Percentiles rank a stretch among this genome's conserved stretches.
These are phyloP conservation scores for Pichia sp. DNA, from an alignment of 1,139 yeast species.

Conservation along the genomic window DNA sequence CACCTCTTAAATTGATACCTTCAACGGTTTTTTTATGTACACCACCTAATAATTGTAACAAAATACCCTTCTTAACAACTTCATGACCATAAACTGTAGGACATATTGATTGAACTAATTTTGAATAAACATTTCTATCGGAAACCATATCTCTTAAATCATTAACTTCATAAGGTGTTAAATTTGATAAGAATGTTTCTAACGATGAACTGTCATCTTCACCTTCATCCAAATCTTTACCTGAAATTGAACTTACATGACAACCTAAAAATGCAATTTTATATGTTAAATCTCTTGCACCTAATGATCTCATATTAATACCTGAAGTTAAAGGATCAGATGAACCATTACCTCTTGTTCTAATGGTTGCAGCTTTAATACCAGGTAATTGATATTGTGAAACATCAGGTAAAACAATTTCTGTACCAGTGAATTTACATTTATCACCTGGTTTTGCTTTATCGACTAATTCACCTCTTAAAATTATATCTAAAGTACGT, in stretches of 20 bases:
- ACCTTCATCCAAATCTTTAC: constrained; percentile 38
- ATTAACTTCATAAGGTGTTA: constrained; percentile 76
- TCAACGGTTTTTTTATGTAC: constrained; percentile 93
- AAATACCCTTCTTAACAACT: constrained; percentile 83
- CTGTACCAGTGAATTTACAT: constrained; percentile 91
- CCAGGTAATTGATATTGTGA: constrained; percentile 97
- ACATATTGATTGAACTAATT: constrained; percentile 83
- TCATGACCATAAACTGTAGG: constrained; percentile 98
- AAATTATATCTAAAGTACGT: constrained; percentile 85
- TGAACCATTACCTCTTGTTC: constrained; percentile 52
- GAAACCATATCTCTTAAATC: constrained; percentile 90
- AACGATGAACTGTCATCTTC: constrained; percentile 42
- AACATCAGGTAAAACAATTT: constrained; percentile 92
- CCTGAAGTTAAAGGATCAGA: constrained; percentile 78
- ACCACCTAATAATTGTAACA: constrained; percentile 88
- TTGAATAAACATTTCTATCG: constrained; percentile 79
- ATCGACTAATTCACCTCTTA: constrained; percentile 93
- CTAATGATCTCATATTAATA: constrained; percentile 72
- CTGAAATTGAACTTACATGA: constrained; percentile 62
- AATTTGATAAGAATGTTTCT: constrained; percentile 67
- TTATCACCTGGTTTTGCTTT: constrained; percentile 98
- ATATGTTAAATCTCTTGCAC: constrained; percentile 92
- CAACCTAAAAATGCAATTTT: constrained; percentile 88
- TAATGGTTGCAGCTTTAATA: constrained; percentile 76
- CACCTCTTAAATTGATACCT: constrained; percentile 95